Evolutionary conservation across 768 basidiomycete species (phyloP).

Genomic region (Obba rivulosa): DNA sequence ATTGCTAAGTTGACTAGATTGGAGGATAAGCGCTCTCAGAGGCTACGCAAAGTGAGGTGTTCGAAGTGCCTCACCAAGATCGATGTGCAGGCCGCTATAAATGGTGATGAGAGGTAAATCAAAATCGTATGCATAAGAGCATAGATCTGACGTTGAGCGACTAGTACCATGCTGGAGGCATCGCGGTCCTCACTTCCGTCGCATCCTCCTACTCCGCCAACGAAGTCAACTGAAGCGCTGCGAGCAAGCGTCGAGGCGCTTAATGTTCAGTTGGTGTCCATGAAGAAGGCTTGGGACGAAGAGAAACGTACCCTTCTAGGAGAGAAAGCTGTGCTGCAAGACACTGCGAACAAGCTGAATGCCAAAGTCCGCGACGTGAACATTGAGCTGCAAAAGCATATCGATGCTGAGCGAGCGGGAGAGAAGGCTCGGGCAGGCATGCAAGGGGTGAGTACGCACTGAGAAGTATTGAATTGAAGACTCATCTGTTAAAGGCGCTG

Average conservation of each 20-base stretch:
- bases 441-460: slow-evolving; percentile 44
- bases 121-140: not conserved
- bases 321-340: slow-evolving; percentile 70
- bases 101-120: slow-evolving; percentile 59
- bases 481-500: slow-evolving; percentile 49
- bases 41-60: slow-evolving; percentile 60
- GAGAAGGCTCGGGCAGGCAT: slow-evolving; percentile 45
- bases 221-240: slow-evolving; percentile 61
- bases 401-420: slow-evolving; percentile 46
- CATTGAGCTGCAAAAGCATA: slow-evolving; percentile 49
- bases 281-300: slow-evolving; percentile 68
- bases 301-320: slow-evolving; percentile 58
- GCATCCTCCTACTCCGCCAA: slow-evolving; percentile 65
- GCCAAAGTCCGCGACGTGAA: slow-evolving; percentile 52
- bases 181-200: slow-evolving; percentile 41
- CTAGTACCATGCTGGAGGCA: slow-evolving; percentile 49
- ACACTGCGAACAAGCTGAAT: slow-evolving; percentile 63
- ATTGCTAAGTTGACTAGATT: slow-evolving; percentile 56
- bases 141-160: not conserved
- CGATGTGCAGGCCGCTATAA: slow-evolving; percentile 38
- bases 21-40: slow-evolving; percentile 62
- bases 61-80: slow-evolving; percentile 64
- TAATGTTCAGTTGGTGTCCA: slow-evolving; percentile 54
- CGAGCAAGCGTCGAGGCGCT: slow-evolving; percentile 54
- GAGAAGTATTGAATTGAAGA: not conserved